Percentiles rank a stretch among this genome's conserved stretches.
These are phyloP conservation scores for Botrytis medusae DNA, from an alignment of 2,329 filamentous ascomycete species.

Conservation along the genomic window DNA sequence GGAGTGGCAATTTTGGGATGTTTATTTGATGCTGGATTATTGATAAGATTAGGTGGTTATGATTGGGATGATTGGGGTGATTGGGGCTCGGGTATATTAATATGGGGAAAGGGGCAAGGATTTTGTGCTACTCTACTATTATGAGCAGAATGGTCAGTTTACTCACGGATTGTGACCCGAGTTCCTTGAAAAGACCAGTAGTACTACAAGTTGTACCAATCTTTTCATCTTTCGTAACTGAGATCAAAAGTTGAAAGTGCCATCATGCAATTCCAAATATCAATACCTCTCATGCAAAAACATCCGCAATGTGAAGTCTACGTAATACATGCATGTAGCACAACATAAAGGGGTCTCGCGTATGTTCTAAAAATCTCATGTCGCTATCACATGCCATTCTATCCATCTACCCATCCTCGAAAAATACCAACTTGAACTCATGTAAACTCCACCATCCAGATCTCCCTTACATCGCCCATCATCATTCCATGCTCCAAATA, in stretches of 20 bases:
- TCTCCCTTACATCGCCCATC: background rate
- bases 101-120: background rate
- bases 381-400: background rate
- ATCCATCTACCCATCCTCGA: background rate
- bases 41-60: background rate
- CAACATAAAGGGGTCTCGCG: background rate
- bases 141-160: fast-evolving
- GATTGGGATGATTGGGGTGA: no score
- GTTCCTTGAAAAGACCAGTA: background rate
- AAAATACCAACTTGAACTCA: background rate
- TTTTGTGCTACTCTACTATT: background rate
- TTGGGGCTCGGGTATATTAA: background rate
- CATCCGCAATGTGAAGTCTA: background rate
- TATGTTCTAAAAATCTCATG: background rate
- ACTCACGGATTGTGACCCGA: background rate
- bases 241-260: background rate
- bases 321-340: background rate
- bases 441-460: background rate
- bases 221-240: background rate
- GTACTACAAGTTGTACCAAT: no score
- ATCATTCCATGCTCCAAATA: background rate
- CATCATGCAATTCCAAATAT: background rate
- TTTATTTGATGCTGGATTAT: background rate
- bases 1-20: background rate
- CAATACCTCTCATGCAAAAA: background rate